phyloP scores from a whole-genome alignment of 2,329 filamentous ascomycete genomes.

The Didymella sp. region DNA sequence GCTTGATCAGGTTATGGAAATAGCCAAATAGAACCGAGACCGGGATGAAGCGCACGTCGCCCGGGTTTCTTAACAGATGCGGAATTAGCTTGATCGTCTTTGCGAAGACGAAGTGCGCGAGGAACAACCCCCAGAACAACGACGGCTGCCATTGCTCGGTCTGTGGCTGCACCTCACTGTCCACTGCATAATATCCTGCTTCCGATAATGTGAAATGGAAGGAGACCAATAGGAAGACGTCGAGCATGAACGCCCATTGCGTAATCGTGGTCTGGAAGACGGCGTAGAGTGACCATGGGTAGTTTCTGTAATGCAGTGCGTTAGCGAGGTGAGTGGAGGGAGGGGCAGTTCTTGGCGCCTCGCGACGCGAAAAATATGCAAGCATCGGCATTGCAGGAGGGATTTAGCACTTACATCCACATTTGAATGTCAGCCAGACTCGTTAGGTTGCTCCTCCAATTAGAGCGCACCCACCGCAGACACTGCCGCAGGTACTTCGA shows the following conservation, averaged over 20 bases:
- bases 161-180: slow-evolving; percentile 24
- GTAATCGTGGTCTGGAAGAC: slow-evolving; percentile 92
- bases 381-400: slow-evolving; percentile 28
- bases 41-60: slow-evolving; percentile 79
- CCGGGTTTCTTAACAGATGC: slow-evolving; percentile 83
- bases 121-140: slow-evolving; percentile 44
- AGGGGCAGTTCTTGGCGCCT: slow-evolving; percentile 42
- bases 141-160: slow-evolving; percentile 33
- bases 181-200: slow-evolving; percentile 39
- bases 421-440: slow-evolving; percentile 86
- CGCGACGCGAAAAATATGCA: slow-evolving; percentile 34
- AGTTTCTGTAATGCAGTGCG: slow-evolving; percentile 66
- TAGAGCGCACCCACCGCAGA: slow-evolving; percentile 92
- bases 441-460: slow-evolving; percentile 96
- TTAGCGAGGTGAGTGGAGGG: slow-evolving; percentile 39
- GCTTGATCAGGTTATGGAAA: slow-evolving; percentile 90
- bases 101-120: slow-evolving; percentile 69
- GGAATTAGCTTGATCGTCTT: slow-evolving; percentile 92
- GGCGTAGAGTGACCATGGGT: slow-evolving; percentile 92
- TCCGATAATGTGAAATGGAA: slow-evolving; percentile 44
- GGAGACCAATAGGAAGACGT: slow-evolving; percentile 58
- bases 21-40: slow-evolving; percentile 92
- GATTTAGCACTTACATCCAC: slow-evolving; percentile 72
- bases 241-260: slow-evolving; percentile 81
- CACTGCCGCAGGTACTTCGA: slow-evolving; percentile 92